Evolutionary conservation across 2,329 filamentous ascomycete species (phyloP), one percentile per base, ranked within the genome.

Genomic region (Xylaria polymorpha): DNA sequence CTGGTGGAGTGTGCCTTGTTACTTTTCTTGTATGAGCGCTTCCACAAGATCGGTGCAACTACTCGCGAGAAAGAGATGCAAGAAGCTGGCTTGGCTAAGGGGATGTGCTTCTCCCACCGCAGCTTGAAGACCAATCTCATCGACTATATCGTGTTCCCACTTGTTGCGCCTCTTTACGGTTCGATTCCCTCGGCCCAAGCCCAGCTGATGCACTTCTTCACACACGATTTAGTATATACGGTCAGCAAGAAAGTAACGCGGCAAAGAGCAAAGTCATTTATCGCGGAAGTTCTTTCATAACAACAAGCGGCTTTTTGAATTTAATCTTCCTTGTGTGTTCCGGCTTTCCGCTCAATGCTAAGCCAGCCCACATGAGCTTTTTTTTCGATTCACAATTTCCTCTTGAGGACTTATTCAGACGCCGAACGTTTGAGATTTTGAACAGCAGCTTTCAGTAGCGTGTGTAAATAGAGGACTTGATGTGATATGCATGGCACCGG

Each of bases 131-230:
- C 81, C 69, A 90, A 90, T 76, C 83, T 85, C 60, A 74, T 87
- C 53, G 91, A 93, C 79, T 91, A 91, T 70, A 75, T 88, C 67
- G 83, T 89, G 75, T 90, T 92, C 29, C 91, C 91, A 0, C 77
- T 92, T 10, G 89, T 91, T 10, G 91, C 90, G 5, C 89, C 90
- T 1, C 73, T 92, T 2, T 93, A 89, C 74, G 91, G 91, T 20
- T 86, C 89, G 0, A 86, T 92, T 20, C 91, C 91, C 0, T 88
- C 88, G 51, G 83, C 89, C 4, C 89, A 92, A 71, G 91, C 91
- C 1, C 87, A 91, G 71, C 79, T 92, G 64, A 87, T 85, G 75
- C 91, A 93, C 77, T 88, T 93, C 75, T 93, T 90, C 86, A 92
- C 89, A 0, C 82, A 90, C 41, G 84, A 91, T 65, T 78, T 93